Evolutionary conservation across 2,329 filamentous ascomycete genomes (phyloP), one percentile per base, ranked within the genome.

Genomic region (Diplocarpon mali): DNA sequence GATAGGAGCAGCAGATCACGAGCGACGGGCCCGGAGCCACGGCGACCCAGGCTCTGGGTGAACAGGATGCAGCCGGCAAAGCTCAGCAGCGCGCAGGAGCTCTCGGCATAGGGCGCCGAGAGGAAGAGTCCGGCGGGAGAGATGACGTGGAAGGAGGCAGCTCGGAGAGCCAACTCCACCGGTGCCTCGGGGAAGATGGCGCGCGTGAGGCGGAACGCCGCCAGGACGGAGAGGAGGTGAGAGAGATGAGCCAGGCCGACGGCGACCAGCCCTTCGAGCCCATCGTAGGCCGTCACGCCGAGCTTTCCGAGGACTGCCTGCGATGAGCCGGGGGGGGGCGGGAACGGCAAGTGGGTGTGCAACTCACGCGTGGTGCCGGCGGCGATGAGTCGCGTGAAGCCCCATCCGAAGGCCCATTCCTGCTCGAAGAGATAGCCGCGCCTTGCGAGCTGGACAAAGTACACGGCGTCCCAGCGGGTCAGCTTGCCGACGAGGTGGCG

Each of bases 81-180:
- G 34, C 83, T 84, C 29, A 95, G 68, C 16, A 85, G 69, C 0
- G 90, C 80, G 63, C 88, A 95, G 0, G 81, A 63, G 51, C 83
- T 78, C 66, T 98, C 92, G 9, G 78, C 74, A 62, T 92, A 94
- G 0, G 90, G 87, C 0, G 89, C 83, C 0, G 83, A 89, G 14
- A 98, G 74, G 60, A 98, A 96, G 2, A 95, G 65, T 0, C 90
- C 90, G 0, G 85, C 92, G 0, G 92, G 90, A 0, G 85, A 92
- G 39, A 96, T 60, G 44, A 94, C 73, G 62, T 96, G 87, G 39
- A 96, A 68, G 13, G 75, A 67, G 2, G 86, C 78, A 8, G 86
- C 73, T 16, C 83, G 60, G 49, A 90, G 79, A 2, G 85, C 74
- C 34, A 83, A 62, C n/a, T 12, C 61, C 62, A 44, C 44, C 24